Conservation (phyloP, 768 basidiomycete genomes). For the Boletus bicolor region DNA sequence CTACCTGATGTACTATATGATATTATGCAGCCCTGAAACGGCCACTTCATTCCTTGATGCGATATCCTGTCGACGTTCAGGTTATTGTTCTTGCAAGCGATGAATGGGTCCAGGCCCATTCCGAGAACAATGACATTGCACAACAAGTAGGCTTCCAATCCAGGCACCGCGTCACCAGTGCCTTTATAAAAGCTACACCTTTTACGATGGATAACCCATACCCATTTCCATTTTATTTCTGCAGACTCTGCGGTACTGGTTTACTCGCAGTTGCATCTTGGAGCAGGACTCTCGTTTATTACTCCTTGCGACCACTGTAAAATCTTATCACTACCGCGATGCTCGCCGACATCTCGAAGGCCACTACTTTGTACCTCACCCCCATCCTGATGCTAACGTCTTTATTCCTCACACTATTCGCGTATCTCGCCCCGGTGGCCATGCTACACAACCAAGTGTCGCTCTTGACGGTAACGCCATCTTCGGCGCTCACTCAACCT, state of each 20-base stretch:
- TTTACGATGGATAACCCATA: neutral
- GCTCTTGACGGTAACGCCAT: conserved; percentile 62
- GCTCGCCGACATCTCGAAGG: conserved; percentile 71
- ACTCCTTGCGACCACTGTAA: neutral
- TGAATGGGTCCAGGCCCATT: neutral
- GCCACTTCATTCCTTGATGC: neutral
- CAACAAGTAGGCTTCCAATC: conserved; percentile 11
- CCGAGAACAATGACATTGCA: conserved; percentile 15
- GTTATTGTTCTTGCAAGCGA: conserved; percentile 5
- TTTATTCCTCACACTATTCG: conserved; percentile 60
- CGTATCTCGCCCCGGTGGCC: conserved; percentile 63
- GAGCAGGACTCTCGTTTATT: conserved; percentile 23
- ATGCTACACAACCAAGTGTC: conserved; percentile 61
- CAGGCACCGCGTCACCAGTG: neutral
- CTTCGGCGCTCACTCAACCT: conserved; percentile 39
- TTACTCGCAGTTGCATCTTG: conserved; percentile 15
- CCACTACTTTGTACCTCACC: conserved; percentile 62
- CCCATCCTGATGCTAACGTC: conserved; percentile 65
- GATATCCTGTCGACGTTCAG: conserved; percentile 3
- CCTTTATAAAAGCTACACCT: conserved; percentile 16
- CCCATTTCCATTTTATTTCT: neutral
- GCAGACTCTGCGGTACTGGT: conserved; percentile 21
- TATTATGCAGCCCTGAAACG: conserved; percentile 13
- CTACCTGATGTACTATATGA: conserved; percentile 28
- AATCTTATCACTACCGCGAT: conserved; percentile 34